These are phyloP conservation scores for Capillidium rhysosporum DNA, from an alignment of 371 early-diverging fungal genomes.

Conservation along the genomic window DNA sequence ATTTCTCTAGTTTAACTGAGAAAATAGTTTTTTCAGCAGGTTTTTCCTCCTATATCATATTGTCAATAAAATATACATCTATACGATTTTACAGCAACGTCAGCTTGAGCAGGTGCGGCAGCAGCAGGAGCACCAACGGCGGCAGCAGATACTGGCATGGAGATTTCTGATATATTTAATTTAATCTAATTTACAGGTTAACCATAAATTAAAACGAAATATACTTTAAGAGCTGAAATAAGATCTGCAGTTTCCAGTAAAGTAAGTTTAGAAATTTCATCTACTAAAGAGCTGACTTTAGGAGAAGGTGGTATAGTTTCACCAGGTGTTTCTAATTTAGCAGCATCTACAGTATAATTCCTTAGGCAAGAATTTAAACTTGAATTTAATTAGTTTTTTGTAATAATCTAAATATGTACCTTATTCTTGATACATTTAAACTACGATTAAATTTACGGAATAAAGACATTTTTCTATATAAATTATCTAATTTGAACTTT, in stretches of 20 bases:
- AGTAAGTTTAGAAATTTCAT: constrained; percentile 68
- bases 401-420: not conserved
- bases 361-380: not conserved
- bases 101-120: constrained; percentile 43
- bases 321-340: not conserved
- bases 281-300: constrained; percentile 63
- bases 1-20: constrained; percentile 86
- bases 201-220: not conserved
- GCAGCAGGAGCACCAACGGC: constrained; percentile 30
- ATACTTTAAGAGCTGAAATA: constrained; percentile 71
- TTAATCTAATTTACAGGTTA: constrained; percentile 28
- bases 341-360: not conserved
- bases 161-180: constrained; percentile 82
- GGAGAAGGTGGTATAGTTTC: constrained; percentile 13
- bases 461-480: no score
- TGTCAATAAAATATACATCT: not conserved
- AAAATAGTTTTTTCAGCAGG: constrained; percentile 80
- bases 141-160: constrained; percentile 59
- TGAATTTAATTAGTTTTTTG: not conserved
- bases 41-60: constrained; percentile 38
- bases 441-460: no score
- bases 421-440: not conserved
- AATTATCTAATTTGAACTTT: no score
- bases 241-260: constrained; percentile 81
- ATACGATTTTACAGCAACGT: constrained; percentile 17